phyloP scores from a whole-genome alignment of 2,329 filamentous ascomycete species.

The Diaporthe caulivora region DNA sequence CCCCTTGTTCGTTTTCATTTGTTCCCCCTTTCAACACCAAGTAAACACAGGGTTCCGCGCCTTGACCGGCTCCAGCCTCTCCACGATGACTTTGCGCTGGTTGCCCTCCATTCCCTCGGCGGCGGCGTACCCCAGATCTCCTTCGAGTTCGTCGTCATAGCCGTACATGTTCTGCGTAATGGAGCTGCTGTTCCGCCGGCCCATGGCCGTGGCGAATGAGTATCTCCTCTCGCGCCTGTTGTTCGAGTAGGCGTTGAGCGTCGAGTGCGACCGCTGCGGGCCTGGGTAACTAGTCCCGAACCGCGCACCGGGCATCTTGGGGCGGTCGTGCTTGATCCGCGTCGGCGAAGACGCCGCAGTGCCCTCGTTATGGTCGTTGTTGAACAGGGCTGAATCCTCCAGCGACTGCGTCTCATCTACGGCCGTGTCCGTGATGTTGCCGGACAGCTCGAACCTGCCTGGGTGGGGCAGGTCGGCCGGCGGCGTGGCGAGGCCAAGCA shows the following conservation, averaged over 20 bases:
- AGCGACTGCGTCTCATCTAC: slow-evolving; percentile 54
- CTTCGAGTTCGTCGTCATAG: slow-evolving; percentile 82
- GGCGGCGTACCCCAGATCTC: slow-evolving; percentile 93
- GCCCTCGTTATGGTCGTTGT: slow-evolving; percentile 28
- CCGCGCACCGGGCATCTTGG: slow-evolving; percentile 41
- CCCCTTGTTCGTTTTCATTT: background rate
- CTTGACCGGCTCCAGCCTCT: slow-evolving; percentile 95
- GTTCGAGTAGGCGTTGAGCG: slow-evolving; percentile 57
- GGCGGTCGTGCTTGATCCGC: slow-evolving; percentile 38
- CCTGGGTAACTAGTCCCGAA: slow-evolving; percentile 55
- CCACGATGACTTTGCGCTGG: slow-evolving; percentile 94
- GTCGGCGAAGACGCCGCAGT: slow-evolving; percentile 40
- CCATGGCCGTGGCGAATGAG: slow-evolving; percentile 64
- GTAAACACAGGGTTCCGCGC: slow-evolving; percentile 95
- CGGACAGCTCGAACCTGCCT: slow-evolving; percentile 78
- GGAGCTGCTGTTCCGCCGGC: slow-evolving; percentile 61
- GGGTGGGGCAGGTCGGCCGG: slow-evolving; percentile 78
- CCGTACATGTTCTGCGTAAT: slow-evolving; percentile 67
- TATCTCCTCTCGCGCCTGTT: slow-evolving; percentile 65
- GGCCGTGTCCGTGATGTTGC: slow-evolving; percentile 54
- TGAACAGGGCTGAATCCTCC: slow-evolving; percentile 45
- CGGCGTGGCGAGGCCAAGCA: slow-evolving; percentile 75
- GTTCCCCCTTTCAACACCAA: slow-evolving; percentile 78
- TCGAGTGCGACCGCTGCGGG: slow-evolving; percentile 49
- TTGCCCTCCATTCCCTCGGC: slow-evolving; percentile 94